Conservation (phyloP, 148 eudicot genomes). For the Vaccinium darrowii region DNA sequence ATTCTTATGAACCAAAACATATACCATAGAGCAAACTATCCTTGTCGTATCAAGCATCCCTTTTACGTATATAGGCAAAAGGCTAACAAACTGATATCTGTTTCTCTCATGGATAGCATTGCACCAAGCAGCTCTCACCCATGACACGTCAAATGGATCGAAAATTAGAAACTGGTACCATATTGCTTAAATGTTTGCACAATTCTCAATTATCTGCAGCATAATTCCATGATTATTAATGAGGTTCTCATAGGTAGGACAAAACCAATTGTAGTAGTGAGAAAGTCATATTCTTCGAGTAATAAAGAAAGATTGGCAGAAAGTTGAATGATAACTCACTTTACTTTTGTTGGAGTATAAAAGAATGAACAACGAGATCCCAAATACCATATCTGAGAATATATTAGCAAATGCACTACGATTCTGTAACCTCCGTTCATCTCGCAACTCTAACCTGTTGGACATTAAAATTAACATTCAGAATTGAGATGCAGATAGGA, state of each 20-base stretch:
- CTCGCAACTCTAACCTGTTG: conserved; percentile 81
- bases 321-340: conserved; percentile 44
- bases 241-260: background rate
- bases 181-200: background rate
- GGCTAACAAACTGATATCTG: background rate
- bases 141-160: background rate
- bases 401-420: conserved; percentile 95
- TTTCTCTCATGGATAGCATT: background rate
- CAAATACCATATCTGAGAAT: conserved; percentile 88
- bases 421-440: conserved; percentile 76
- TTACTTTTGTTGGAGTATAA: conserved; percentile 80
- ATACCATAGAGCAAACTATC: background rate
- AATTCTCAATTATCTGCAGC: background rate
- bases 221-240: background rate
- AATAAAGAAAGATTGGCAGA: background rate
- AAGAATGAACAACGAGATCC: conserved; percentile 72
- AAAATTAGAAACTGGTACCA: background rate
- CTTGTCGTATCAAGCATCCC: background rate
- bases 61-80: background rate
- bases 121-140: background rate
- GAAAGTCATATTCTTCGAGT: background rate
- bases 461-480: conserved; percentile 5
- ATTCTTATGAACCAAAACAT: background rate
- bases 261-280: background rate
- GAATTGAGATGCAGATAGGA: background rate